phyloP scores from a whole-genome alignment of 2,329 filamentous ascomycete genomes.

The Hypoxylon sp. region DNA sequence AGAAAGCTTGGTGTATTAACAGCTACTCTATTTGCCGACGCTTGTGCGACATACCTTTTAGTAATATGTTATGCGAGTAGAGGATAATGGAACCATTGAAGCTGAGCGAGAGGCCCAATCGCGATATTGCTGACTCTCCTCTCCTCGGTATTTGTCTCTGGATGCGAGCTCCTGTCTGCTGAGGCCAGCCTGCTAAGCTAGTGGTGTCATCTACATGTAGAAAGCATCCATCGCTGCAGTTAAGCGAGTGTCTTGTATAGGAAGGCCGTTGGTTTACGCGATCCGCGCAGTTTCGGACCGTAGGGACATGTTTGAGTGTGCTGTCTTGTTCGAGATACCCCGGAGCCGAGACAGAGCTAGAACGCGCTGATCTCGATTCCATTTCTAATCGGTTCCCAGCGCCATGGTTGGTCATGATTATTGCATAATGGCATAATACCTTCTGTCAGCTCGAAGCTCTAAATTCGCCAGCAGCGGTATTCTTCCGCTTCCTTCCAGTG shows the following conservation, averaged over 20 bases:
- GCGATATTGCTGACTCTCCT: constrained; percentile 60
- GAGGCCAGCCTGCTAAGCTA: constrained; percentile 20
- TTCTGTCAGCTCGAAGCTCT: constrained; percentile 17
- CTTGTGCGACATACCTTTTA: constrained; percentile 31
- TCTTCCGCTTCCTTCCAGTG: constrained; percentile 24
- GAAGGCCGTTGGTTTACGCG: constrained; percentile 8
- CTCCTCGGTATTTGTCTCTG: constrained; percentile 7
- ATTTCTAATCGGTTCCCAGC: constrained; percentile 29
- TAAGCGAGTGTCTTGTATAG: constrained; percentile 17
- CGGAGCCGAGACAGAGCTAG: constrained; percentile 25
- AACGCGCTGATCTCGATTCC: constrained; percentile 30
- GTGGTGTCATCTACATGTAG: constrained; percentile 21
- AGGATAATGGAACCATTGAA: constrained; percentile 11
- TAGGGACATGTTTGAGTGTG: constrained; percentile 18
- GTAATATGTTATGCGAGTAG: constrained; percentile 35
- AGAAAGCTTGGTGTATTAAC: constrained; percentile 35
- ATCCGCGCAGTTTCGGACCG: constrained; percentile 5
- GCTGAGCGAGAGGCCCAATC: constrained; percentile 23
- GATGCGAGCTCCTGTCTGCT: constrained; percentile 6
- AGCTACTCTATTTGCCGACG: constrained; percentile 31
- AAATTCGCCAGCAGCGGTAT: constrained; percentile 12
- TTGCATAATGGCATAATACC: constrained; percentile 19
- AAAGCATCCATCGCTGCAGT: constrained; percentile 4
- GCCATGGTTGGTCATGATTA: constrained; percentile 26
- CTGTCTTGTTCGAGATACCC: constrained; percentile 30